Base-by-base conservation (phyloP, 768 basidiomycete genomes). In the Dacryopinax spathularia region DNA sequence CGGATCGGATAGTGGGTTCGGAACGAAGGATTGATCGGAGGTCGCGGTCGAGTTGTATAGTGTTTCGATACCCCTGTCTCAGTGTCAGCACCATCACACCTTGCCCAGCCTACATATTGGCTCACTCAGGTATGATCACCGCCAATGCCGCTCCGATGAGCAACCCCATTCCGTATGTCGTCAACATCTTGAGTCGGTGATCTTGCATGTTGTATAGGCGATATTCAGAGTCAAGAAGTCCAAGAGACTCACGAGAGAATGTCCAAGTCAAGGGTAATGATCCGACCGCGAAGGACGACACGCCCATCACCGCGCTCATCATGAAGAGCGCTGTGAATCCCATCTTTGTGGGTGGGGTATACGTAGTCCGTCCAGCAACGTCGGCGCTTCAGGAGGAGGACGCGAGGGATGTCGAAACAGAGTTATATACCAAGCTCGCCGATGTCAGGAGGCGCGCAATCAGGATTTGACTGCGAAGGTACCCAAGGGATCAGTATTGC, bases 51-150 rank as follows among this genome's bases (percentile, higher is more conserved):
- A 13, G 77, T 75, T 1, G 43, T 67, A 66, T 20, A 84, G 73
- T 13, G 82, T 76, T 75, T 88, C 88, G n/a, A 91, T 78, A 60
- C 89, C 89, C 75, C 89, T 90, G 70, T 31, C 5, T 27, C 61
- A 20, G n/a, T 10, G 25, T 25, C 22, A 43, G n/a, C 33, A 60
- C 34, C 27, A 33, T 22, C 37, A 15, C 34, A n/a, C 34, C 9
- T n/a, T n/a, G n/a, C n/a, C n/a, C n/a, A n/a, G n/a, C n/a, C n/a
- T n/a, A n/a, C n/a, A n/a, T n/a, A n/a, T n/a, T n/a, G n/a, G n/a
- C 88, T 72, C 74, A 93, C 88, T 96, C 94, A 35, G 95, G 94
- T 61, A 97, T 86, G 66, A 97, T 91, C 27, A 98, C 84, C 13
- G 90, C 90, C 66, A 97, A 75, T 0, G 91, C 91, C 1, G 94